Percentiles rank a stretch among this genome's conserved stretches.
Evolutionary conservation across 495 filamentous ascomycete genomes (phyloP).

Genomic region (Penicillium canescens): DNA sequence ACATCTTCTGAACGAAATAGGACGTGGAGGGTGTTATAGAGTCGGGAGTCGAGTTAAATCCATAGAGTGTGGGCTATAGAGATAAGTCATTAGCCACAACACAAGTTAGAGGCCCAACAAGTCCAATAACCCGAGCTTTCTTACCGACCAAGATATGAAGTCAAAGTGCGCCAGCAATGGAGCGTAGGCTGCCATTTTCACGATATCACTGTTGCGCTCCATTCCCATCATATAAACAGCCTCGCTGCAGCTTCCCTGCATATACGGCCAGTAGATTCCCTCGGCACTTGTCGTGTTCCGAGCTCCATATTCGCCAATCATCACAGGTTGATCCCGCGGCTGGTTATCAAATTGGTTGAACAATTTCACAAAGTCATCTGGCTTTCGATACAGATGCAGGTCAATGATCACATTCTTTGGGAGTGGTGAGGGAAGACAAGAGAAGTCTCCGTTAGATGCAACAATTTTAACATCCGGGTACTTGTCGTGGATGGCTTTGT

Average conservation of each 20-base stretch:
- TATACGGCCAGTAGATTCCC: slow-evolving; percentile 35
- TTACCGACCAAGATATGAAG: slow-evolving; percentile 42
- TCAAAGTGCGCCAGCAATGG: slow-evolving; percentile 47
- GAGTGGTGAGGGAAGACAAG: slow-evolving; percentile 25
- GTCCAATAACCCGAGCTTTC: not conserved
- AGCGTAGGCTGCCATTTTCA: slow-evolving; percentile 55
- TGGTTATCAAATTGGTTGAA: slow-evolving; percentile 59
- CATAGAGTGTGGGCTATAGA: slow-evolving; percentile 34
- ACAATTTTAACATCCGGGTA: slow-evolving; percentile 49
- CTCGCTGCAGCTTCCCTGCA: slow-evolving; percentile 64
- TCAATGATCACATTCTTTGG: slow-evolving; percentile 44
- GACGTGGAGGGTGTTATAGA: slow-evolving; percentile 38
- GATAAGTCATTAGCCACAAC: not conserved
- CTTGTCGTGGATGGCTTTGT: slow-evolving; percentile 41
- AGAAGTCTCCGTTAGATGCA: slow-evolving; percentile 36
- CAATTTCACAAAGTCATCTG: slow-evolving; percentile 48
- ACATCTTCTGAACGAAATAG: slow-evolving; percentile 46
- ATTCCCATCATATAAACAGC: slow-evolving; percentile 67
- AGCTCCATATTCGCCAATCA: slow-evolving; percentile 58
- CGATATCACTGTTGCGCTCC: slow-evolving; percentile 63
- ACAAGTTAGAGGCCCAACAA: not conserved
- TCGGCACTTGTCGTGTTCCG: slow-evolving; percentile 46
- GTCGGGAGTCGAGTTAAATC: slow-evolving; percentile 48
- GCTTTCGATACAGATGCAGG: slow-evolving; percentile 50
- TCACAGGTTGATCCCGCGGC: slow-evolving; percentile 41